Evolutionary conservation across 2,329 filamentous ascomycete genomes (phyloP).

Genomic region (Achaetomium macrosporum): DNA sequence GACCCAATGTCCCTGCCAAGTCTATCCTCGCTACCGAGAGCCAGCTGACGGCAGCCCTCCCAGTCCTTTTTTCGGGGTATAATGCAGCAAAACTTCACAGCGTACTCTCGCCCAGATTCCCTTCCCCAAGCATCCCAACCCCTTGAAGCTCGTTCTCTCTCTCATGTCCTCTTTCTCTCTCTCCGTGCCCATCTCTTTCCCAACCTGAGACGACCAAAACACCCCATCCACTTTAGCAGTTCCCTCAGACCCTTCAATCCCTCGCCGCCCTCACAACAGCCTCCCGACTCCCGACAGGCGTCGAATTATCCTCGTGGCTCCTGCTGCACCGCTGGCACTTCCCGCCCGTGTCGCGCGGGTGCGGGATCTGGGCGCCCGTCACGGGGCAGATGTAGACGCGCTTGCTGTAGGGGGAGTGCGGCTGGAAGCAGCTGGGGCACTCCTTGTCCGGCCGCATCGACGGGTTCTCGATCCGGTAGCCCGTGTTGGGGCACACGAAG

Average conservation of each 20-base stretch:
- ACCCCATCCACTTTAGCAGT: too few species aligned
- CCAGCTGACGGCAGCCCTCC: too few species aligned
- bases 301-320: slow-evolving; percentile 24
- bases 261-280: background rate
- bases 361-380: slow-evolving; percentile 24
- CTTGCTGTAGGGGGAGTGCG: slow-evolving; percentile 23
- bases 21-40: background rate
- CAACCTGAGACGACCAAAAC: too few species aligned
- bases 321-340: slow-evolving; percentile 21
- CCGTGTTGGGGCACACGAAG: slow-evolving; percentile 25
- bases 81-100: too few species aligned
- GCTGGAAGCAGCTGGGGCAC: slow-evolving; percentile 24
- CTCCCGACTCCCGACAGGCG: slow-evolving; percentile 19
- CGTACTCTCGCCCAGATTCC: too few species aligned
- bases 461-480: slow-evolving; percentile 22
- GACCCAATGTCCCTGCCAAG: background rate
- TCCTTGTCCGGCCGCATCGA: slow-evolving; percentile 19
- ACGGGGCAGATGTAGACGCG: slow-evolving; percentile 25
- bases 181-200: background rate
- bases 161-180: too few species aligned
- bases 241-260: background rate
- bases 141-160: too few species aligned
- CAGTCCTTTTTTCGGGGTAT: background rate
- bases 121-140: too few species aligned
- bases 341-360: slow-evolving; percentile 23